Percentiles rank a stretch among this genome's conserved stretches.
Conservation (phyloP, 2,329 filamentous ascomycete genomes). For the Colletotrichum falcatum region DNA sequence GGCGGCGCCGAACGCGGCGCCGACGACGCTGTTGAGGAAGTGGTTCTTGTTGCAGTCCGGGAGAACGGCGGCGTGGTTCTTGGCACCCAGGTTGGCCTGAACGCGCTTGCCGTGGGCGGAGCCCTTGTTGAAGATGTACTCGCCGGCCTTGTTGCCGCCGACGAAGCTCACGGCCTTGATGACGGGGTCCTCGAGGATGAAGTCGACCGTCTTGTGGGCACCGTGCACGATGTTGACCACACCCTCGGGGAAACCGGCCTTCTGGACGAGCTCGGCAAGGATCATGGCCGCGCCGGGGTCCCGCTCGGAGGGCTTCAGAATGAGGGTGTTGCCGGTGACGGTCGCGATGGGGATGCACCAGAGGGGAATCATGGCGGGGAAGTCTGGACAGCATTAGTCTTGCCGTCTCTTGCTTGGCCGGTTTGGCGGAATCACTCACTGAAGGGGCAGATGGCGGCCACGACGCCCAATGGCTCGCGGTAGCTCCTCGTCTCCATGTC, state of each 20-base stretch:
- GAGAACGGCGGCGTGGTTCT: constrained; percentile 88
- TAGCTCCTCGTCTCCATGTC: constrained; percentile 92
- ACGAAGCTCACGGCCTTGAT: constrained; percentile 92
- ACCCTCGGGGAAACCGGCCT: constrained; percentile 85
- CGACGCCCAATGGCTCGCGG: constrained; percentile 83
- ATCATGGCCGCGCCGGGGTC: constrained; percentile 90
- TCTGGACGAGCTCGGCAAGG: constrained; percentile 80
- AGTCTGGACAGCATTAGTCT: constrained; percentile 67
- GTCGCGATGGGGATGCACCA: constrained; percentile 90
- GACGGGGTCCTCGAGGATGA: constrained; percentile 84
- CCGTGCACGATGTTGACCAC: constrained; percentile 89
- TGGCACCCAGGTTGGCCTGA: constrained; percentile 88
- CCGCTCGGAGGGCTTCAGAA: constrained; percentile 88
- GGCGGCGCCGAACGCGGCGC: constrained; percentile 86
- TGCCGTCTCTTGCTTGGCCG: neutral
- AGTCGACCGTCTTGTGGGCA: constrained; percentile 83
- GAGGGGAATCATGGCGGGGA: constrained; percentile 93
- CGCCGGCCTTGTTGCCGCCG: constrained; percentile 87
- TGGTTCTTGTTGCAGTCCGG: constrained; percentile 93
- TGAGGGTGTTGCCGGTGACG: constrained; percentile 84
- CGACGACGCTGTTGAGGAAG: constrained; percentile 84
- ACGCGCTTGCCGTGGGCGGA: constrained; percentile 90
- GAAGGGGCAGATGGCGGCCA: constrained; percentile 88
- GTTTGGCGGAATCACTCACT: constrained; percentile 65
- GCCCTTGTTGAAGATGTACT: constrained; percentile 84